Base-by-base conservation (phyloP, 1,284 basidiomycete species). In the Microbotryum intermedium region DNA sequence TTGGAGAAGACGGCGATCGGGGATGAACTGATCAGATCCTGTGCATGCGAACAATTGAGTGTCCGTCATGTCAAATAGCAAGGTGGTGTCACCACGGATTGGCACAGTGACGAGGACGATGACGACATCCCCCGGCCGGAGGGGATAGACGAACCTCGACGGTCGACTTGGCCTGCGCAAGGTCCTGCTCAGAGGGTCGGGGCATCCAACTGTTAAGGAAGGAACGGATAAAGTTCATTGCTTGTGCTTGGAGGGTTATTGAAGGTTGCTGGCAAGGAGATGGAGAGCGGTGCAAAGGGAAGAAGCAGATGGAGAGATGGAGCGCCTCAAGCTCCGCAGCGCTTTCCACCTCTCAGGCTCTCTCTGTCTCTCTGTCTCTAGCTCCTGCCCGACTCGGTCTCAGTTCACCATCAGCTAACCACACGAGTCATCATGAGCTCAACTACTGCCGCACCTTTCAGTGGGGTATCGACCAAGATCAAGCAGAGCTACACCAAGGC, bases 401-500 rank as follows among this genome's bases (percentile, higher is more conserved):
- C 6, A 39, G 3, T 16, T 6, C 10, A 39, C 34, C 4, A 3
- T 39, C n/a, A n/a, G n/a, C 11, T 39, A 16, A 18, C 34, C 34
- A 39, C 11, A 39, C 34, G 18, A 9, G 34, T 39, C 50, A 30
- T 25, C 29, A 51, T 48, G 46, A 28, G 23, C 10, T 16, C 13
- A 9, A 28, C 26, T 11, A 4, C 50, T 16, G n/a, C 21, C 20
- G n/a, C n/a, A n/a, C n/a, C n/a, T n/a, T 51, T 51, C 29, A n/a
- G n/a, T n/a, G 26, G 26, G 9, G 16, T 51, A n/a, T 25, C 25
- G 50, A 42, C 58, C 6, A 63, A 60, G 54, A 57, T 68, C 57
- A 63, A 68, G 53, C 20, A 28, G n/a, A 53, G 54, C 26, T 68
- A 63, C 59, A 29, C 20, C 9, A n/a, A 47, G 4, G 66, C 63